Percentiles rank a stretch among this genome's conserved stretches.
Conservation (phyloP, 129 eudicot genomes). For the Lactuca sativa region DNA sequence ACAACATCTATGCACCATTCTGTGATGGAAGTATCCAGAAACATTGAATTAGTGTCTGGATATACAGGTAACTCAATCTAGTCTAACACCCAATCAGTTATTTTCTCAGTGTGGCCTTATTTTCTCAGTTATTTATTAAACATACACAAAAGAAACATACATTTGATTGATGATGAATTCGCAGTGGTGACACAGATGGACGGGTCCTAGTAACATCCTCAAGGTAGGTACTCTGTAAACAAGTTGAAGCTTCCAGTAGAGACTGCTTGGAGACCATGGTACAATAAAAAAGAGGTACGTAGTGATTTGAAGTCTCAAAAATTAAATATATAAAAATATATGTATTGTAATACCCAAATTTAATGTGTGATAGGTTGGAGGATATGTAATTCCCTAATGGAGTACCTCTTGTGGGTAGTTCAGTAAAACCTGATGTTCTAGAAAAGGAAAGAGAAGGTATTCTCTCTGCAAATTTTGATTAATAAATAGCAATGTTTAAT, state of each 20-base stretch:
- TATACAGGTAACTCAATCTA: conserved; percentile 38
- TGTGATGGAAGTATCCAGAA: conserved; percentile 26
- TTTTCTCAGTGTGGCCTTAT: too few species aligned
- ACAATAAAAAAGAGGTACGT: conserved; percentile 40
- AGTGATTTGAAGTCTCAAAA: background rate
- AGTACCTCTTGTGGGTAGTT: too few species aligned
- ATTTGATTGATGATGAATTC: conserved; percentile 3
- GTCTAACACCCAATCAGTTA: too few species aligned
- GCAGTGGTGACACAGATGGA: conserved; percentile 59
- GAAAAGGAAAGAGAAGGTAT: too few species aligned
- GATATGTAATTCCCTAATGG: conserved; percentile 30
- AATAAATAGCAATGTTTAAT: too few species aligned
- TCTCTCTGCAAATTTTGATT: too few species aligned
- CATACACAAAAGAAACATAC: background rate
- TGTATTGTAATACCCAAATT: background rate
- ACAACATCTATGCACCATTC: conserved; percentile 55
- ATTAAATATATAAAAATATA: too few species aligned
- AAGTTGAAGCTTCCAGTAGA: conserved; percentile 45
- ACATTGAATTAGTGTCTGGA: conserved; percentile 41
- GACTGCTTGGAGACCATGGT: conserved; percentile 65
- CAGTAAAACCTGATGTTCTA: too few species aligned
- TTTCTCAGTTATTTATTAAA: too few species aligned
- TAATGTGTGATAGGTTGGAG: conserved; percentile 52
- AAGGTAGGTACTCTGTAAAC: conserved; percentile 45
- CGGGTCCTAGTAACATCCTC: conserved; percentile 53